Conservation (phyloP, 257 asterid genomes). For the Solanum gracilifrons region DNA sequence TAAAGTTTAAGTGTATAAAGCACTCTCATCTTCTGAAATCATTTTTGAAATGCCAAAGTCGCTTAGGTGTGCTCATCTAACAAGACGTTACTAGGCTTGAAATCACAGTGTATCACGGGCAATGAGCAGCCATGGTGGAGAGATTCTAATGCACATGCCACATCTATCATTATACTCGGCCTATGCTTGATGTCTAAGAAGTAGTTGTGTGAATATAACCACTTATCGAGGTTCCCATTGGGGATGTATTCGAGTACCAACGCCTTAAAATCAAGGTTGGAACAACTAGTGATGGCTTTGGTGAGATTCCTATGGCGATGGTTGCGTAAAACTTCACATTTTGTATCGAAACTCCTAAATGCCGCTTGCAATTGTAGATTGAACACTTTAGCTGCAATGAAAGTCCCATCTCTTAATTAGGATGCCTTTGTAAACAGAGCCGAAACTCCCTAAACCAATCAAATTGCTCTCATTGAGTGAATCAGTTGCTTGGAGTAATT, state of each 20-base stretch:
- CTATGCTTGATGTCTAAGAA: background rate
- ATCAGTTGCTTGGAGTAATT: no score
- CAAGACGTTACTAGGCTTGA: background rate
- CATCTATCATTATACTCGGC: background rate
- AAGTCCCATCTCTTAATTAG: no score
- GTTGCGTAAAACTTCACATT: no score
- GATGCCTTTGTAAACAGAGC: no score
- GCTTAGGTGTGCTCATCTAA: background rate
- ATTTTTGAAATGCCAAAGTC: background rate
- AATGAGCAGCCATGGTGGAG: background rate
- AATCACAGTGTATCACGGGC: background rate
- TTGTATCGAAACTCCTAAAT: no score
- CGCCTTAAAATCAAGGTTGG: background rate
- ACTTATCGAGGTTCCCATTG: background rate
- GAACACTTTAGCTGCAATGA: no score
- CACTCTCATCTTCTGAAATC: background rate
- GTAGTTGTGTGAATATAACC: background rate
- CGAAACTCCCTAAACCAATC: no score
- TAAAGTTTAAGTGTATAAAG: background rate
- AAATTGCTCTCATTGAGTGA: no score
- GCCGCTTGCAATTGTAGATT: no score
- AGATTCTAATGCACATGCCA: background rate
- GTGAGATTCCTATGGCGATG: no score
- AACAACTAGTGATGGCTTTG: no score
- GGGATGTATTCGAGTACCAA: background rate